Evolutionary conservation across 495 filamentous ascomycete genomes (phyloP).

Genomic region (Penicillium bialowiezense): DNA sequence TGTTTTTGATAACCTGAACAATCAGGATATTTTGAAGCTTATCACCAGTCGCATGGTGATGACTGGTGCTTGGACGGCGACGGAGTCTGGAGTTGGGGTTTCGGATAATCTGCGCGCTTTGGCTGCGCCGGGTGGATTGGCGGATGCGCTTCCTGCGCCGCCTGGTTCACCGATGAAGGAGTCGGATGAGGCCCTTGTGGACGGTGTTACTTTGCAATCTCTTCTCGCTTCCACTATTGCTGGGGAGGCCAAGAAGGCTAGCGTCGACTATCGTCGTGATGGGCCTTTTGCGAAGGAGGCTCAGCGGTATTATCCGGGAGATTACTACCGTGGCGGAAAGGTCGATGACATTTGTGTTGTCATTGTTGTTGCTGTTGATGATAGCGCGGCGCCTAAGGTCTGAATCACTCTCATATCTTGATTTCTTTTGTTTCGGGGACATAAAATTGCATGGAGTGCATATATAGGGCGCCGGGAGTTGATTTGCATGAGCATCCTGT

Average conservation of each 20-base stretch:
- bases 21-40: constrained; percentile 78
- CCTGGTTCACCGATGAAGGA: constrained; percentile 16
- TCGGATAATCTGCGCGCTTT: constrained; percentile 51
- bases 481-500: constrained; percentile 3
- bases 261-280: constrained; percentile 71
- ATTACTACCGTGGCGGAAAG: constrained; percentile 83
- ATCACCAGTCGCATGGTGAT: constrained; percentile 71
- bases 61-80: constrained; percentile 69
- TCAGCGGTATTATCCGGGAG: constrained; percentile 77
- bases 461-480: constrained; percentile 4
- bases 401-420: background rate
- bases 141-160: constrained; percentile 19
- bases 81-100: constrained; percentile 53
- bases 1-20: constrained; percentile 94
- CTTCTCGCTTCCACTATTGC: constrained; percentile 75
- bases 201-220: constrained; percentile 58
- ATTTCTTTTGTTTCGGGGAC: background rate
- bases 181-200: constrained; percentile 3
- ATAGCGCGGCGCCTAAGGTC: constrained; percentile 9
- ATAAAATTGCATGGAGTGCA: constrained; percentile 5
- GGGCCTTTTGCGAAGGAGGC: constrained; percentile 95
- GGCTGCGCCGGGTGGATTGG: constrained; percentile 45
- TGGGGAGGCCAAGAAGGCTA: constrained; percentile 77
- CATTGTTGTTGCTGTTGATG: constrained; percentile 64
- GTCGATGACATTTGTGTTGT: constrained; percentile 87